Evolutionary conservation across 352 stramenopile species (phyloP), one percentile per base, ranked within the genome.

Genomic region (Thalassiosira livingstoniorum): DNA sequence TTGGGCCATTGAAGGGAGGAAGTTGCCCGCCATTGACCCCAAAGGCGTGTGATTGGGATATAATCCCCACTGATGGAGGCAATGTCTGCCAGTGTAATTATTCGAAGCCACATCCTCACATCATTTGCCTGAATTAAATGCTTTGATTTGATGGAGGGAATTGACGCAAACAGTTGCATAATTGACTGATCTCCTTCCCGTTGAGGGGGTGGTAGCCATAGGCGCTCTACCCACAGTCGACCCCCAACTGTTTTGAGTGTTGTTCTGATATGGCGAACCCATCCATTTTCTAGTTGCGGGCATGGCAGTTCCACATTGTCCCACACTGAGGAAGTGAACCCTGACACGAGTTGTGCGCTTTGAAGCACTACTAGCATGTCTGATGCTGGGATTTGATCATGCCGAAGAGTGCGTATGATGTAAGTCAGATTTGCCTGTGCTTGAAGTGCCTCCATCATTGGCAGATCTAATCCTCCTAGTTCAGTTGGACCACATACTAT

Each of bases 311-410:
- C 15, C 7, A 15, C 15, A 15, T 47, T 7, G 7, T 47, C 39
- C 15, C 21, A 60, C 4, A 69, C 21, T 27, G 34, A 21, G 27
- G 7, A 11, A 3, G 13, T n/a, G 35, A 69, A 69, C 18, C 39
- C 61, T 23, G 35, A 55, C 2, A 11, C 35, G 2, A 69, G 7
- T 54, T 69, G 61, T 2, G 45, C 18, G 5, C 34, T 37, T 55
- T 69, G 32, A 11, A 69, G 2, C 32, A 37, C 35, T 37, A 23
- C 10, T 4, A 69, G 53, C 2, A 69, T 32, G n/a, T 55, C 61
- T 4, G 53, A 2, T 32, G 61, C 61, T 25, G 35, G 10, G 13
- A 35, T 55, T 7, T 53, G 5, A 25, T 69, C 37, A 34, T 37
- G 55, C 32, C 61, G 11, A 2, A 69, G 5, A 47, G 25, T 55